Evolutionary conservation across 176 grass and related monocot genomes (phyloP).

Genomic region (Ananas comosus): DNA sequence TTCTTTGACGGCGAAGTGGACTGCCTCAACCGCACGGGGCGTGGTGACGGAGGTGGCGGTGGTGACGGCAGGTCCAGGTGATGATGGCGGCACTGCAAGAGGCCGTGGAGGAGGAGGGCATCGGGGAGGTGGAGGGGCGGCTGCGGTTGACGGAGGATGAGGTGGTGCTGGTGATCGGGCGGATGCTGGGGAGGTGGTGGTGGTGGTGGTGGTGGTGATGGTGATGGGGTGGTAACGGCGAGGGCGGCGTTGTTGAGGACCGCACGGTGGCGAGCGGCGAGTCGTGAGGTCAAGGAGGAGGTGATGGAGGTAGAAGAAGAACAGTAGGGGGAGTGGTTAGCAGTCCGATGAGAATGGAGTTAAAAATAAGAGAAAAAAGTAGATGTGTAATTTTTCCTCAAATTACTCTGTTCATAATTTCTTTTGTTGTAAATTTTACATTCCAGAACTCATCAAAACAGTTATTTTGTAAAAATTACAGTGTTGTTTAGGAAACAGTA

Average conservation of each 20-base stretch:
- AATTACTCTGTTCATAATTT: no score
- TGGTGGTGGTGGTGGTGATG: no score
- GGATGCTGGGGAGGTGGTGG: no score
- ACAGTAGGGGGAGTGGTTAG: not conserved
- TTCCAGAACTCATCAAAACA: no score
- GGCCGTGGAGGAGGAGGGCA: conserved; percentile 44
- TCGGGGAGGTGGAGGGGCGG: conserved; percentile 47
- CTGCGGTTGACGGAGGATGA: conserved; percentile 4
- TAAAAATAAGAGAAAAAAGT: no score
- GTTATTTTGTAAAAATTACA: no score
- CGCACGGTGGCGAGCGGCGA: conserved; percentile 33
- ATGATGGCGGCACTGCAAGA: conserved; percentile 70
- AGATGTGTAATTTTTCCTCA: no score
- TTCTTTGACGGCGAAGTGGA: conserved; percentile 27
- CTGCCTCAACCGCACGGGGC: conserved; percentile 38
- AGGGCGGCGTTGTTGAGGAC: not conserved
- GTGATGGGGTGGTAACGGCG: no score
- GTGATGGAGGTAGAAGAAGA: conserved; percentile 3
- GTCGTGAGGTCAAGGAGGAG: conserved; percentile 35
- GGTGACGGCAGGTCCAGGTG: conserved; percentile 43
- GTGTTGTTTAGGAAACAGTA: no score
- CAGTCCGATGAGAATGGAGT: no score
- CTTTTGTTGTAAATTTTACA: no score
- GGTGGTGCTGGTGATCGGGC: not conserved
- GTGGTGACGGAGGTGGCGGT: conserved; percentile 29